Evolutionary conservation across 768 basidiomycete genomes (phyloP).

Genomic region (Boletus huronensis): DNA sequence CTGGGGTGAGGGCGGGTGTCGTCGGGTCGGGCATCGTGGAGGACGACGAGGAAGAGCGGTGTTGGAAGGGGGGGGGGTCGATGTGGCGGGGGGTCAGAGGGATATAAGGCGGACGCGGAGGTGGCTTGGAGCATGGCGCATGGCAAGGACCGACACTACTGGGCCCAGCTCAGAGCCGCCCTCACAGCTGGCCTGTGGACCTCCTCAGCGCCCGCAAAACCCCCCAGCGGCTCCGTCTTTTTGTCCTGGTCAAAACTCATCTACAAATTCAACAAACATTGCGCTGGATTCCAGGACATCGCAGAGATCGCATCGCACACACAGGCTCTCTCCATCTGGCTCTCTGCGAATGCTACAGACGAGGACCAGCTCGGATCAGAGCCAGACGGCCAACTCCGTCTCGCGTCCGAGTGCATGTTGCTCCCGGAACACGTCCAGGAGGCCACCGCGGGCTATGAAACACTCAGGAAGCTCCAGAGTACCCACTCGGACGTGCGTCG

Average conservation of each 20-base stretch:
- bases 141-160: conserved; percentile 73
- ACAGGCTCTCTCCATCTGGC: conserved; percentile 57
- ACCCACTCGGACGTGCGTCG: conserved; percentile 57
- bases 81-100: conserved; percentile 6
- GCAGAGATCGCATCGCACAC: conserved; percentile 67
- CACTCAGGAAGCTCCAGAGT: conserved; percentile 46
- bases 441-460: conserved; percentile 50
- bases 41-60: conserved; percentile 12
- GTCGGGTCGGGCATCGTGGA: conserved; percentile 36
- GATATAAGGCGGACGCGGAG: neutral
- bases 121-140: conserved; percentile 27
- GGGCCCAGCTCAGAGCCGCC: conserved; percentile 66
- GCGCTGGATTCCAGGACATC: conserved; percentile 54
- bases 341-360: conserved; percentile 45
- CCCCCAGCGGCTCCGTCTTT: conserved; percentile 42
- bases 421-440: conserved; percentile 56
- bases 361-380: conserved; percentile 55
- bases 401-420: conserved; percentile 59
- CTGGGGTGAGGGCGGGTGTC: conserved; percentile 57
- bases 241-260: conserved; percentile 77
- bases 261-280: conserved; percentile 86
- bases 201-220: conserved; percentile 55
- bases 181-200: conserved; percentile 77
- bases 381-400: conserved; percentile 30
- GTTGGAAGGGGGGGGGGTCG: conserved; percentile 12